These are phyloP conservation scores for Saksenaea vasiformis DNA, from an alignment of 371 early-diverging fungal species.

Conservation along the genomic window DNA sequence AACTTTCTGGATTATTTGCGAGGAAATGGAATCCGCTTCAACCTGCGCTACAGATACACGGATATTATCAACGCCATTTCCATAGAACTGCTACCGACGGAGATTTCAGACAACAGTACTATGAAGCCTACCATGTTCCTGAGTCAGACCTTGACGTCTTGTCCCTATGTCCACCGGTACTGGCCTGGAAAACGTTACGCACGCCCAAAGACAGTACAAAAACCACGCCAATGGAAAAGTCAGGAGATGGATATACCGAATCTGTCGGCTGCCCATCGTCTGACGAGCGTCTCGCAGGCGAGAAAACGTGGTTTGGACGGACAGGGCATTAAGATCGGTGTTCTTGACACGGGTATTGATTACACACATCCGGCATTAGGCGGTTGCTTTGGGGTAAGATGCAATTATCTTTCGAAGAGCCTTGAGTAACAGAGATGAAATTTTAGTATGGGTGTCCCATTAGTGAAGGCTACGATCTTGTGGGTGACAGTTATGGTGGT, in stretches of 20 bases:
- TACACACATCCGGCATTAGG: conserved; percentile 64
- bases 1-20: conserved; percentile 19
- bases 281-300: conserved; percentile 9
- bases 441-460: conserved; percentile 49
- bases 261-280: conserved; percentile 6
- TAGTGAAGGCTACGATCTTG: conserved; percentile 57
- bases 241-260: conserved; percentile 8
- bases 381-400: conserved; percentile 51
- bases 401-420: background rate
- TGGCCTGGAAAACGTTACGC: conserved; percentile 14
- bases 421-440: background rate
- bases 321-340: background rate
- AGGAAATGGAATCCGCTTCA: background rate
- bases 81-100: conserved; percentile 2
- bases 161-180: conserved; percentile 6
- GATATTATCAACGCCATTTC: conserved; percentile 17
- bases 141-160: background rate
- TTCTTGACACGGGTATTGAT: conserved; percentile 38
- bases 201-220: conserved; percentile 8
- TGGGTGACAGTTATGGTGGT: conserved; percentile 30
- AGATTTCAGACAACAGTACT: background rate
- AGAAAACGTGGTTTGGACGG: background rate
- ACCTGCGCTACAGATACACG: conserved; percentile 14
- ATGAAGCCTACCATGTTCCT: background rate
- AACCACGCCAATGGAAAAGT: background rate